A percentile compares a stretch with the other conserved stretches of the same genome.
Conservation (phyloP, 2,329 filamentous ascomycete species). For the Trichoderma afroharzianum region DNA sequence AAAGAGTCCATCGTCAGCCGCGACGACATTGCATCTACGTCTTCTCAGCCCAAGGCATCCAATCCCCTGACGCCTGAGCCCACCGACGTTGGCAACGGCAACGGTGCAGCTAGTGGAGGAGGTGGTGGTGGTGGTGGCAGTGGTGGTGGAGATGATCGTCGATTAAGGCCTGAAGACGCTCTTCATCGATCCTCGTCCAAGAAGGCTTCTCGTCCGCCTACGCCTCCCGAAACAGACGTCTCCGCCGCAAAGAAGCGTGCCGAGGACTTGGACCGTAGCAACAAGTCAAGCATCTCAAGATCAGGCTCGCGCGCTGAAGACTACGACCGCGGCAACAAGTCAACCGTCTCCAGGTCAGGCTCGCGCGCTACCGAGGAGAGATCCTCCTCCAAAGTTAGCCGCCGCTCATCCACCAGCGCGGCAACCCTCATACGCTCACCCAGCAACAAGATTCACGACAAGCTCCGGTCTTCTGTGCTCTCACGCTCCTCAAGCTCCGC, state of each 20-base stretch:
- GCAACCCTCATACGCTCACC: slow-evolving; percentile 48
- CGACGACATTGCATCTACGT: slow-evolving; percentile 44
- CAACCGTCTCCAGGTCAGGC: slow-evolving; percentile 40
- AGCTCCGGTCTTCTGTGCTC: slow-evolving; percentile 32
- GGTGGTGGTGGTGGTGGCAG: slow-evolving; percentile 50
- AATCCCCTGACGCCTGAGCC: slow-evolving; percentile 64
- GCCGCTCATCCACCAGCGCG: slow-evolving; percentile 56
- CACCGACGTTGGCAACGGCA: slow-evolving; percentile 63
- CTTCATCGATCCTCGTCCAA: slow-evolving; percentile 36
- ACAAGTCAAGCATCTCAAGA: slow-evolving; percentile 40
- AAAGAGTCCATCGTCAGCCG: slow-evolving; percentile 73
- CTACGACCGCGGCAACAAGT: slow-evolving; percentile 27
- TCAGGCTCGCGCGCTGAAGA: slow-evolving; percentile 46
- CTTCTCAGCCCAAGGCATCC: slow-evolving; percentile 22
- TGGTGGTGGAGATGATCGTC: slow-evolving; percentile 43
- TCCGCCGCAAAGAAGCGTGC: slow-evolving; percentile 41
- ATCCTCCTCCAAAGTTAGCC: slow-evolving; percentile 47
- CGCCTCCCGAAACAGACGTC: slow-evolving; percentile 61
- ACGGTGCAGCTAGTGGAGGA: slow-evolving; percentile 33
- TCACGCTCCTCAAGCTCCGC: slow-evolving; percentile 32
- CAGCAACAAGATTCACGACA: slow-evolving; percentile 34
- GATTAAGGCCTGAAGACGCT: slow-evolving; percentile 47
- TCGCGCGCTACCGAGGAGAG: slow-evolving; percentile 47
- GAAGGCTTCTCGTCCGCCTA: slow-evolving; percentile 53
- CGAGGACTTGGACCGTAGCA: slow-evolving; percentile 27